phyloP scores from a whole-genome alignment of 108 stramenopile species.

The Nitzschia sp. region DNA sequence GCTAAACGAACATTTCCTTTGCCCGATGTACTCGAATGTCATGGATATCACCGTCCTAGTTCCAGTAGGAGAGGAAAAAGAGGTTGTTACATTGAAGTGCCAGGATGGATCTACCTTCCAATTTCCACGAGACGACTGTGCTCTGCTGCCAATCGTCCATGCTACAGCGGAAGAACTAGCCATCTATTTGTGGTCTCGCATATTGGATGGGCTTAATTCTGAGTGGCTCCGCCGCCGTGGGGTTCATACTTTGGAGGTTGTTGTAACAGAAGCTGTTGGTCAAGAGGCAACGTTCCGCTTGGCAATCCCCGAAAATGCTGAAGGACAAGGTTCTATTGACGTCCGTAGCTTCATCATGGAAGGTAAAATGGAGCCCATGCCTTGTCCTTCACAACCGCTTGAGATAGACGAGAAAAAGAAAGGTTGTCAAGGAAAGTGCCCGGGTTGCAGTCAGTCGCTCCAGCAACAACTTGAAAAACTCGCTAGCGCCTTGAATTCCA shows the following conservation, averaged over 20 bases:
- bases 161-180: conserved; percentile 94
- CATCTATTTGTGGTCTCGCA: conserved; percentile 73
- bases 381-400: conserved; percentile 21
- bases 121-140: conserved; percentile 85
- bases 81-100: conserved; percentile 57
- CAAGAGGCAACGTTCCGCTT: conserved; percentile 83
- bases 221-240: conserved; percentile 69
- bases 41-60: conserved; percentile 48
- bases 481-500: conserved; percentile 37
- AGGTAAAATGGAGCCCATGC: conserved; percentile 42
- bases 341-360: conserved; percentile 38
- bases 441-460: conserved; percentile 17
- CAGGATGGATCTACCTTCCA: conserved; percentile 85
- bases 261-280: conserved; percentile 84
- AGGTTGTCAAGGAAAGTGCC: not conserved
- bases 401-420: not conserved
- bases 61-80: conserved; percentile 27
- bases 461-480: conserved; percentile 31
- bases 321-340: conserved; percentile 33
- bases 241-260: conserved; percentile 82
- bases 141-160: conserved; percentile 89
- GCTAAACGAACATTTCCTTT: conserved; percentile 92
- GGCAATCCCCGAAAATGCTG: conserved; percentile 39
- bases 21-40: conserved; percentile 85
- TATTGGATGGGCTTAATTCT: conserved; percentile 66